A percentile compares a stretch with the other conserved stretches of the same genome.
These are phyloP conservation scores for Davidsoniella australis DNA, from an alignment of 2,329 filamentous ascomycete genomes.

Conservation along the genomic window DNA sequence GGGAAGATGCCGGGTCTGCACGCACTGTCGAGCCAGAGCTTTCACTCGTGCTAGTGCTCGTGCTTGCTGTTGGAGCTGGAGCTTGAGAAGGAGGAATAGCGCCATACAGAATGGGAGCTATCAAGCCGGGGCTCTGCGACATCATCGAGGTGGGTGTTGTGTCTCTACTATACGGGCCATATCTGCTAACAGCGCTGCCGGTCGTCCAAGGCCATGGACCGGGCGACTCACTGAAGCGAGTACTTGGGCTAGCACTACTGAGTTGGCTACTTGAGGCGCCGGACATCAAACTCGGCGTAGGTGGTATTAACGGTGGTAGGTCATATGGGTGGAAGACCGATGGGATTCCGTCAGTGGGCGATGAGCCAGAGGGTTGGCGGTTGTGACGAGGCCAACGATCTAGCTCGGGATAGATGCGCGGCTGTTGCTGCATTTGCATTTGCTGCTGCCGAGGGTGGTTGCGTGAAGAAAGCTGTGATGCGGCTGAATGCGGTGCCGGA, in stretches of 20 bases:
- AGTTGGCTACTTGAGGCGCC: conserved; percentile 41
- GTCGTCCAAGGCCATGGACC: conserved; percentile 25
- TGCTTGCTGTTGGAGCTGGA: too few species aligned
- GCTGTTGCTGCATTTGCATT: background rate
- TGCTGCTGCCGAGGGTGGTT: background rate
- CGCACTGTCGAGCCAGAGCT: background rate
- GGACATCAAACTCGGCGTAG: conserved; percentile 44
- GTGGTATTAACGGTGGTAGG: conserved; percentile 23
- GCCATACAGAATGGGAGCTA: conserved; percentile 28
- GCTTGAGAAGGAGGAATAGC: conserved; percentile 14
- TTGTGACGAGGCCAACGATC: conserved; percentile 10
- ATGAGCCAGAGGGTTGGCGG: conserved; percentile 6
- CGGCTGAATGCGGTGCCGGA: background rate
- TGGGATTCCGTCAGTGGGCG: background rate
- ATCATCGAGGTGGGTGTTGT: conserved; percentile 66
- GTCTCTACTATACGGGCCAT: conserved; percentile 52
- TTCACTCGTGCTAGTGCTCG: background rate
- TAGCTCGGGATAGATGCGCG: conserved; percentile 10
- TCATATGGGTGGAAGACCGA: background rate
- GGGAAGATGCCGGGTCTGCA: background rate
- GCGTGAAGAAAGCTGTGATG: background rate
- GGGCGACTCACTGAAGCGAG: conserved; percentile 56
- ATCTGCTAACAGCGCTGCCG: conserved; percentile 3
- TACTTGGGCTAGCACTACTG: conserved; percentile 52
- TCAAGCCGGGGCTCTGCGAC: conserved; percentile 51